These are phyloP conservation scores for Chlorella sorokiniana DNA, from an alignment of 139 green algal species.

Conservation along the genomic window DNA sequence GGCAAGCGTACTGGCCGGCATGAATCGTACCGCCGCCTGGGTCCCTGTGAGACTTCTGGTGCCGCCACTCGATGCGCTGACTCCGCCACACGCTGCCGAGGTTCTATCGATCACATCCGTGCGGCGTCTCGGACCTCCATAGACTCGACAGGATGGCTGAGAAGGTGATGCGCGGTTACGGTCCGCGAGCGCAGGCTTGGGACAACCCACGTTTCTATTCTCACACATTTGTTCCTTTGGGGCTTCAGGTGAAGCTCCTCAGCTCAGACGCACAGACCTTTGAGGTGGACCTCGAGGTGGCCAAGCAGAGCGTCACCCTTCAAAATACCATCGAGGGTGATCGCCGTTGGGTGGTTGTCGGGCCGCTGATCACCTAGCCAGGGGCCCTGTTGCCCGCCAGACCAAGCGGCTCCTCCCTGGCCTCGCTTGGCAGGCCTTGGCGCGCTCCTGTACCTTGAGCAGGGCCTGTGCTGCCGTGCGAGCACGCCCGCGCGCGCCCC, in stretches of 20 bases:
- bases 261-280: slow-evolving; percentile 73
- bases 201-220: no score
- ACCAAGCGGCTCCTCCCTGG: no score
- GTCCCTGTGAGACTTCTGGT: no score
- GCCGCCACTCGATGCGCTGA: no score
- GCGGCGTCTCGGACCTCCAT: neutral
- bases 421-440: no score
- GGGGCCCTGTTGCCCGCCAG: no score
- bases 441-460: no score
- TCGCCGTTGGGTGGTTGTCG: neutral
- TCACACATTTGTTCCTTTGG: neutral
- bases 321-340: slow-evolving; percentile 87
- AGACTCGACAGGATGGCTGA: neutral
- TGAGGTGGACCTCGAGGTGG: slow-evolving; percentile 77
- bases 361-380: neutral
- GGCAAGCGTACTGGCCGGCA: no score
- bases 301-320: slow-evolving; percentile 75
- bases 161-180: neutral
- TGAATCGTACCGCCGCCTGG: no score
- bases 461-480: neutral
- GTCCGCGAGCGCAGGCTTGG: neutral
- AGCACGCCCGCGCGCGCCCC: neutral
- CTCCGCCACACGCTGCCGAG: no score
- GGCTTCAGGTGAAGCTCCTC: slow-evolving; percentile 61
- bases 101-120: neutral